phyloP scores from a whole-genome alignment of 148 eudicot species.

The Rhododendron simsii region DNA sequence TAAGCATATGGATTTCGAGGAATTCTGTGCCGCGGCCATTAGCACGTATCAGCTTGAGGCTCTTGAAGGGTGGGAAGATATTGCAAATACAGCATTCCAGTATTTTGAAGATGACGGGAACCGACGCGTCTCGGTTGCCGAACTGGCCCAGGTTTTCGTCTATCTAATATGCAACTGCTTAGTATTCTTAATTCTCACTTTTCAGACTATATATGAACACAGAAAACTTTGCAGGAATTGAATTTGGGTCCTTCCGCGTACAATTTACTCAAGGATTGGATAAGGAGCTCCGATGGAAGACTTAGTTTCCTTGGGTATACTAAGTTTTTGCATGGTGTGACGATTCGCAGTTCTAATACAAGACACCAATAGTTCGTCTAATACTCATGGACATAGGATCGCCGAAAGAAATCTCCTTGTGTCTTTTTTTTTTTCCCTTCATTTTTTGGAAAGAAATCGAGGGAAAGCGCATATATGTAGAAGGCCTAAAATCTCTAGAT shows the following conservation, averaged over 20 bases:
- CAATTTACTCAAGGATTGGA: conserved; percentile 85
- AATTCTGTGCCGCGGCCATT: conserved; percentile 82
- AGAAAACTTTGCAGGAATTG: conserved; percentile 53
- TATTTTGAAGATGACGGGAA: conserved; percentile 83
- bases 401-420: neutral
- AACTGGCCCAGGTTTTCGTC: conserved; percentile 63
- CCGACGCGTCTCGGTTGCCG: conserved; percentile 54
- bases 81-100: conserved; percentile 57
- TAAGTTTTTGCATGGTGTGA: conserved; percentile 93
- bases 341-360: conserved; percentile 52
- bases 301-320: conserved; percentile 84
- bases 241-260: conserved; percentile 57
- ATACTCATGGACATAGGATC: neutral
- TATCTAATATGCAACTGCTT: neutral
- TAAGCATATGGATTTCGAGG: conserved; percentile 68
- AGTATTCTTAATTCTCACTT: neutral
- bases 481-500: neutral
- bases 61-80: conserved; percentile 80
- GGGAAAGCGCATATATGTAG: neutral
- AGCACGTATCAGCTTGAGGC: conserved; percentile 93
- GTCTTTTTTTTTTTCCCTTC: no score
- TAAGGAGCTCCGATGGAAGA: conserved; percentile 70
- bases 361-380: conserved; percentile 48
- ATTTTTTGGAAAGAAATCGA: neutral
- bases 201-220: neutral